Base-by-base conservation (phyloP, 1,284 basidiomycete species). In the Heterobasidion annosum region DNA sequence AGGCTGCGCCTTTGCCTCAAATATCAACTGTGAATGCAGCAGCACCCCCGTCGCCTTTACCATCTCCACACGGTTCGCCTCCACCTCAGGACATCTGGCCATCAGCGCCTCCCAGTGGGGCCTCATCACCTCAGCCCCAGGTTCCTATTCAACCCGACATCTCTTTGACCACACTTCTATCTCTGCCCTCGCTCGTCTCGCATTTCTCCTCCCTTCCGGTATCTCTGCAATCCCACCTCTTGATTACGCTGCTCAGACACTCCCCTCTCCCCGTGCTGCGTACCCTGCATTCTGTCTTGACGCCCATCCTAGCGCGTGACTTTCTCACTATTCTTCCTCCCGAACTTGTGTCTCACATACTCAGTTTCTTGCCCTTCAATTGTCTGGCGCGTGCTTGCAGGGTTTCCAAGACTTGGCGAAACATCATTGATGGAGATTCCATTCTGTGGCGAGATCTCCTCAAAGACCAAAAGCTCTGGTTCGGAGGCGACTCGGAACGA, bases 261-360 rank as follows among this genome's bases (percentile, higher is more conserved):
- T 91, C 91, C 10, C 84, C 91, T 2, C 76, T 93, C 15, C 83
- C 89, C 7, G 91, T 93, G 45, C 73, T 94, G 34, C 85, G 91
- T 54, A 88, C 85, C 4, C 70, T 93, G 13, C 88, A 93, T 65
- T 85, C 86, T 47, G 84, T 94, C 57, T 75, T 94, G 60, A 85
- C 86, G 0, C 90, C 91, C 34, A 91, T 88, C 7, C 74, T 94
- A 32, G 88, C 90, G 18, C 85, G 91, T 61, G 92, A 94, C 68
- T 94, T 93, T 66, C 76, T 94, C 59, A 88, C 85, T 2, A 79
- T 92, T 46, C 77, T 94, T 6, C 92, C 92, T 8, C 84, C 89
- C 18, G 91, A 94, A 62, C 81, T 94, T 48, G 85, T 90, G 50
- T 88, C 88, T 0, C 83, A 88, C 56, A 77, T 94, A 56, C 77